Base-by-base conservation (phyloP, 106 monocot genomes). In the Platanthera guangdongensis region DNA sequence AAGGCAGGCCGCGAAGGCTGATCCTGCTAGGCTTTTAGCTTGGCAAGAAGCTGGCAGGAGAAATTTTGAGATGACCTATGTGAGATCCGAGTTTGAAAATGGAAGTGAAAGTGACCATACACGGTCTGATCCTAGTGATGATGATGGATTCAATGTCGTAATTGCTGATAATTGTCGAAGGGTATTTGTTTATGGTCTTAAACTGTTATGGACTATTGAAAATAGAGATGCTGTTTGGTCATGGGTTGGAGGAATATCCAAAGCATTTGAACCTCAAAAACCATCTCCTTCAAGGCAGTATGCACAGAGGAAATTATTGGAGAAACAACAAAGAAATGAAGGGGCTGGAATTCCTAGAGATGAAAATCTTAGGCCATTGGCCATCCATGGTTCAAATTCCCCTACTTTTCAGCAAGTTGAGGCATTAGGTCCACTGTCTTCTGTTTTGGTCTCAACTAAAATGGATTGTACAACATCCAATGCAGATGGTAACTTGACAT, bases 91-190 rank as follows among this genome's bases (percentile, higher is more conserved):
- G 49, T 85, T 82, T 81, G 89, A 85, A 77, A 85, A 86, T 77
- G 93, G 89, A 11, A 92, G 88, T 64, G 99, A 92, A 53, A 88
- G 86, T 87, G 94, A 97, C 68, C 81, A 82, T 77, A 80, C 82
- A 78, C 81, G 84, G 68, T 99, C 94, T 76, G 93, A 93, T 82
- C 86, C 86, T 32, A 99, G 92, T 87, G 99, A 99, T 82, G 99
- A 99, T 75, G 99, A 99, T 78, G 99, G 94, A 77, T 99, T 86
- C 80, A 99, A 90, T 87, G 92, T 99, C 9, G 87, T 99, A 30
- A 82, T 99, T 63, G 94, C 94, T 74, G 99, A 99, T 63, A 99
- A 92, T 78, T 99, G 99, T 71, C 89, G 90, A 69, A 84, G 94
- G 50, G 85, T 99, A 16, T 99, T 87, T 78, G 85, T 94, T 51